Percentiles rank a stretch among this genome's conserved stretches.
Evolutionary conservation across 208 protist genomes (phyloP).

Genomic region (Leishmania lainsoni): DNA sequence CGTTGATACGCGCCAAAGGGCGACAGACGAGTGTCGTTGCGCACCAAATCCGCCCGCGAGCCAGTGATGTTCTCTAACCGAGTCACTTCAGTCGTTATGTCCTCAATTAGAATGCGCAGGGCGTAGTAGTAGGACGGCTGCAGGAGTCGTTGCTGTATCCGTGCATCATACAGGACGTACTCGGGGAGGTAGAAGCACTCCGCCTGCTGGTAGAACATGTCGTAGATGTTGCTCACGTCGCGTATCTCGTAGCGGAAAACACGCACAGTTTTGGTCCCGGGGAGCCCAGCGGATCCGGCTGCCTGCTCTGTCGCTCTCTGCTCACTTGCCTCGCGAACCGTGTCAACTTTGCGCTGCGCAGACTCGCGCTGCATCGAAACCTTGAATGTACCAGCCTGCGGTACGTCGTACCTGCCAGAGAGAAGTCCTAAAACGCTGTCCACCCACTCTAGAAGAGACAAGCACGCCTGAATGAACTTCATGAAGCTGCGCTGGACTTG

Average conservation of each 20-base stretch:
- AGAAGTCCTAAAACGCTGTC: conserved; percentile 44
- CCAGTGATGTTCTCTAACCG: conserved; percentile 46
- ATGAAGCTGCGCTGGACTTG: conserved; percentile 47
- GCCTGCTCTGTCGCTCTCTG: not conserved
- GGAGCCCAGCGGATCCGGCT: not conserved
- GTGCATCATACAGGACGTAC: conserved; percentile 69
- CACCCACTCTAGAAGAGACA: conserved; percentile 52
- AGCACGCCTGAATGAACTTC: conserved; percentile 67
- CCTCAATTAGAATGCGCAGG: conserved; percentile 52
- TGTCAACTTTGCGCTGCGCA: conserved; percentile 8
- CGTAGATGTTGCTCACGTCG: conserved; percentile 70
- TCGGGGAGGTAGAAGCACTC: conserved; percentile 65
- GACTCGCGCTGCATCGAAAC: conserved; percentile 17
- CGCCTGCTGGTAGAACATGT: conserved; percentile 45
- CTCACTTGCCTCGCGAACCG: conserved; percentile 2
- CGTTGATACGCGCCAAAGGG: conserved; percentile 36
- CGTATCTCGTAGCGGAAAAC: conserved; percentile 74
- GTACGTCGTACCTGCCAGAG: conserved; percentile 54
- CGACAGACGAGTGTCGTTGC: conserved; percentile 19
- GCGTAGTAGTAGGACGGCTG: conserved; percentile 63
- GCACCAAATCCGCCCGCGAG: conserved; percentile 2
- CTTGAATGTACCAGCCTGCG: conserved; percentile 56
- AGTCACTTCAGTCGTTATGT: conserved; percentile 57
- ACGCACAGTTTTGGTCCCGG: conserved; percentile 47
- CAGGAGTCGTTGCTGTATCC: conserved; percentile 54